Base-by-base conservation (phyloP, 768 basidiomycete species). In the Tulasnella sp. region DNA sequence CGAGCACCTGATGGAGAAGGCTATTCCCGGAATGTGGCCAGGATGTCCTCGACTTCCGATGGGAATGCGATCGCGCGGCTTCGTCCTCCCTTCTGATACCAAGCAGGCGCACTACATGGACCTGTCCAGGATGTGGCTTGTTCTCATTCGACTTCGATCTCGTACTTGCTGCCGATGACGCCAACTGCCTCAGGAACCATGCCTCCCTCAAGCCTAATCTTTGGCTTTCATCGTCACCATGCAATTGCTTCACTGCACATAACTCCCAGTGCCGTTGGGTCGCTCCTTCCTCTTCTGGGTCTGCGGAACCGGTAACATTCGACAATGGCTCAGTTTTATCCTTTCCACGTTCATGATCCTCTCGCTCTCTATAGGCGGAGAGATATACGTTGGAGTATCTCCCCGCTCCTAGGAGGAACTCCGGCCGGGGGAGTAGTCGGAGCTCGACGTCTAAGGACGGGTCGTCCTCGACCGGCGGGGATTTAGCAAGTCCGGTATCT, bases 201-300 rank as follows among this genome's bases (percentile, higher is more conserved):
- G 70, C 72, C 61, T 74, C 73, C 53, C 69, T 66, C 17, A 72
- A 53, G 0, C 72, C 72, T 60, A 71, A 66, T 5, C 68, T 65
- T 53, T 73, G 70, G 9, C 67, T 67, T 54, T 74, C 72, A 24
- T 66, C 65, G 58, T 73, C 74, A 1, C 68, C 64, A 2, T 66
- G 64, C 24, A 72, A 56, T 11, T 69, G 62, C 64, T 75, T 75
- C n/a, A 68, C 71, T 0, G 73, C 73, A 55, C 74, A 75, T 3
- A 74, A 56, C 21, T 51, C 59, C 69, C 73, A 70, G 0, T 12
- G 11, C 8, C 27, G 38, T 21, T 3, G 22, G 48, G 42, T 34
- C 31, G 29, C n/a, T 61, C 42, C 54, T 41, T 58, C 27, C 25
- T 29, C 54, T 5, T 9, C 49, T 3, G 49, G 61, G n/a, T 52